Evolutionary conservation across 2,329 filamentous ascomycete species (phyloP).

Genomic region (Cladobotryum mycophilum): DNA sequence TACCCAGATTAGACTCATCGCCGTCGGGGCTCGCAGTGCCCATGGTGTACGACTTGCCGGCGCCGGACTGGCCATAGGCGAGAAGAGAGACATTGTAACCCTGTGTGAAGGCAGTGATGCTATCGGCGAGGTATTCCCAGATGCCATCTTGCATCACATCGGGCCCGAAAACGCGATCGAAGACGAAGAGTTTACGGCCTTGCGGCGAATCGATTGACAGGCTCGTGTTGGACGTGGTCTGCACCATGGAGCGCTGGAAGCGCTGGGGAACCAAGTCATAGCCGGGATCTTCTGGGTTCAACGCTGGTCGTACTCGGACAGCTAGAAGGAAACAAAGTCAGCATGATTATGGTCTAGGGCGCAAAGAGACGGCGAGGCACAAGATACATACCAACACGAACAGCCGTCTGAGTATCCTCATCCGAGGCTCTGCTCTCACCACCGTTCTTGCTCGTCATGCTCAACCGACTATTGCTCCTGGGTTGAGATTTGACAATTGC

Average conservation of each 20-base stretch:
- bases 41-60: constrained; percentile 98
- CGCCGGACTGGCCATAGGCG: constrained; percentile 94
- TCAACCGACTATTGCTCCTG: constrained; percentile 78
- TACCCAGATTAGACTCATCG: constrained; percentile 73
- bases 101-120: constrained; percentile 81
- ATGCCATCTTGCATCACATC: constrained; percentile 80
- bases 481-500: constrained; percentile 62
- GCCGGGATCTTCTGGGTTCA: constrained; percentile 78
- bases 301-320: constrained; percentile 84
- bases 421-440: constrained; percentile 78
- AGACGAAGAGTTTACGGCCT: constrained; percentile 91
- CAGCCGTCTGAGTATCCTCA: constrained; percentile 82
- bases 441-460: constrained; percentile 71
- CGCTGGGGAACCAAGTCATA: constrained; percentile 93
- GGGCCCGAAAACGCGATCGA: constrained; percentile 87
- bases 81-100: constrained; percentile 98
- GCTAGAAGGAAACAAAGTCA: constrained; percentile 44
- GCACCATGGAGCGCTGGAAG: constrained; percentile 88
- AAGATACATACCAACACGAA: constrained; percentile 81
- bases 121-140: constrained; percentile 91
- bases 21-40: constrained; percentile 77
- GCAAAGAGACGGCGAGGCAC: constrained; percentile 5
- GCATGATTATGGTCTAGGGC: not conserved
- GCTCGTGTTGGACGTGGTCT: constrained; percentile 78
- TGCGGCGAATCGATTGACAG: constrained; percentile 85